A percentile compares a stretch with the other conserved stretches of the same genome.
phyloP scores from a whole-genome alignment of 2,329 filamentous ascomycete genomes.

The Didymella lethalis region DNA sequence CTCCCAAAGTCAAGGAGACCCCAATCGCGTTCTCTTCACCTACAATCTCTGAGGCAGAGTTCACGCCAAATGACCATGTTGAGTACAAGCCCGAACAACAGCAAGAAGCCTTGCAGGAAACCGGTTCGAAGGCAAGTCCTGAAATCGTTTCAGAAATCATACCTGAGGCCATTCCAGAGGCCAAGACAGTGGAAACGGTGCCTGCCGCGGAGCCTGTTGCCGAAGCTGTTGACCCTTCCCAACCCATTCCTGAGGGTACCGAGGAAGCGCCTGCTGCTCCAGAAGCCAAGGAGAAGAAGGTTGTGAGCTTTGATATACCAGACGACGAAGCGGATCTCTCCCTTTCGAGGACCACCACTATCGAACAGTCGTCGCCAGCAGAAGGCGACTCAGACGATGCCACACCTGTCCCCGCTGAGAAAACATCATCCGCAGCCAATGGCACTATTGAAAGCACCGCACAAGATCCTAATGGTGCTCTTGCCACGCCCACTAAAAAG shows the following conservation, averaged over 20 bases:
- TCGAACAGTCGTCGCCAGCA: conserved; percentile 34
- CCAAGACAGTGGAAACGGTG: conserved; percentile 14
- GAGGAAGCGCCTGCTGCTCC: conserved; percentile 15
- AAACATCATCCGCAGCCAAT: conserved; percentile 12
- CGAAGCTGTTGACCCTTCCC: conserved; percentile 15
- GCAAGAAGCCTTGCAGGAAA: conserved; percentile 1
- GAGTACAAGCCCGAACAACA: conserved; percentile 2
- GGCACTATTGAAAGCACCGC: conserved; percentile 28
- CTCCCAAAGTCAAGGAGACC: conserved; percentile 19
- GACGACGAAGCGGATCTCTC: conserved; percentile 45
- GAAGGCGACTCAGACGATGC: conserved; percentile 29
- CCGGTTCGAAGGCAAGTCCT: background rate
- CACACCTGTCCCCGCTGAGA: conserved; percentile 18
- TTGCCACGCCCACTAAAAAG: conserved; percentile 52
- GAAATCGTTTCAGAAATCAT: conserved; percentile 1
- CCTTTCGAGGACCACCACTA: conserved; percentile 46
- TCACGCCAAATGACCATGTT: background rate
- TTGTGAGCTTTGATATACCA: conserved; percentile 45
- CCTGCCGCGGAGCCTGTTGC: conserved; percentile 2
- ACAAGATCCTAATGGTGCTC: conserved; percentile 33
- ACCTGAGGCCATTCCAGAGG: conserved; percentile 4
- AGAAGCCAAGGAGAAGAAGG: conserved; percentile 44
- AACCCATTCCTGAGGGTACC: conserved; percentile 18
- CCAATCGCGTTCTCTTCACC: conserved; percentile 19
- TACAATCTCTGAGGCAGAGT: conserved; percentile 1